These are phyloP conservation scores for Lentinula novae-zelandiae DNA, from an alignment of 1,284 basidiomycete genomes.

Conservation along the genomic window DNA sequence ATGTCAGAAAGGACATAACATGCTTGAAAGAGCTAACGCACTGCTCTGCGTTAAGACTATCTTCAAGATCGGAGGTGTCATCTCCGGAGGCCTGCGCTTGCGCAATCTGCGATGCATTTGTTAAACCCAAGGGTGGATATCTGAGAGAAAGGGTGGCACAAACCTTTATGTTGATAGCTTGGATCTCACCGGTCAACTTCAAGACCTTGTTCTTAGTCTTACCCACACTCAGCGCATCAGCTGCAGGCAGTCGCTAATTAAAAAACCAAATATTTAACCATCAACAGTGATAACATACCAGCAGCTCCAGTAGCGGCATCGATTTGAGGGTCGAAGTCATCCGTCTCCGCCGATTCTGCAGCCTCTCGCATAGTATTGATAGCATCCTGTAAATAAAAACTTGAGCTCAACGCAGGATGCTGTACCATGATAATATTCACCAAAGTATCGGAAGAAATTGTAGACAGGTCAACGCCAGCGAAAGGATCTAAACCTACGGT, in stretches of 20 bases:
- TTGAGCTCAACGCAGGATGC: slow-evolving; percentile 14
- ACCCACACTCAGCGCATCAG: slow-evolving; percentile 34
- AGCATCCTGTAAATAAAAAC: slow-evolving; percentile 19
- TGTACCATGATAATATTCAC: slow-evolving; percentile 21
- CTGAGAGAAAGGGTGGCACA: not conserved
- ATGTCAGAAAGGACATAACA: not conserved
- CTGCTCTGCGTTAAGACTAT: slow-evolving; percentile 25
- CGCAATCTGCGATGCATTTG: slow-evolving; percentile 26
- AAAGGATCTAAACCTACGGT: slow-evolving; percentile 30
- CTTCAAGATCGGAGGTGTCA: not conserved
- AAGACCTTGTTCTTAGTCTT: slow-evolving; percentile 54
- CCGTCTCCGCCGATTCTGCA: slow-evolving; percentile 39
- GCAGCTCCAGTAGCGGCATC: slow-evolving; percentile 34
- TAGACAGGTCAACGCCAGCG: slow-evolving; percentile 31
- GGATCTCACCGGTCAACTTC: slow-evolving; percentile 41
- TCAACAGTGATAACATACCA: slow-evolving; percentile 18
- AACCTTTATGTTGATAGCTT: slow-evolving; percentile 37
- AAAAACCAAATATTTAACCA: no score
- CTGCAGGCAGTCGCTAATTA: not conserved
- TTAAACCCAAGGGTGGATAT: not conserved
- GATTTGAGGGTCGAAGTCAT: slow-evolving; percentile 40
- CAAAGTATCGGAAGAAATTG: slow-evolving; percentile 20
- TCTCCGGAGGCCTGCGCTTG: slow-evolving; percentile 32
- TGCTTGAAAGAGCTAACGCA: slow-evolving; percentile 12
- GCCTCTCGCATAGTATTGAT: slow-evolving; percentile 39